phyloP scores from a whole-genome alignment of 495 filamentous ascomycete genomes.

The Daldinia caldariorum region DNA sequence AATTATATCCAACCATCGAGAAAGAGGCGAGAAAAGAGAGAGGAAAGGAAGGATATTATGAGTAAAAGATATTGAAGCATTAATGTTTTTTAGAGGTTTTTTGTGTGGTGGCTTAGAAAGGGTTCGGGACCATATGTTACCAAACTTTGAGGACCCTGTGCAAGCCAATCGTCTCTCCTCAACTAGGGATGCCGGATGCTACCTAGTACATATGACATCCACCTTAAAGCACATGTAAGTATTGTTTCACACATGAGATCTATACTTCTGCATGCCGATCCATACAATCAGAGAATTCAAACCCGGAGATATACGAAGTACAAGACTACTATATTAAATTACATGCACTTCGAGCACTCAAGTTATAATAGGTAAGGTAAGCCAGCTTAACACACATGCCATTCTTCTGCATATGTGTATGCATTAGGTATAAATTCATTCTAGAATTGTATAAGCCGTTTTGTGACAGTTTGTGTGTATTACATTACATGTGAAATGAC shows the following conservation, averaged over 20 bases:
- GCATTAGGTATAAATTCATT: background rate
- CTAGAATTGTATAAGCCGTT: background rate
- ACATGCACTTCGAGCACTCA: background rate
- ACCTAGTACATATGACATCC: background rate
- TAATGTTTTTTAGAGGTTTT: background rate
- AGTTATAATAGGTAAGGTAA: background rate
- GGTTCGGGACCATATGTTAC: background rate
- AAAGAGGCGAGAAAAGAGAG: background rate
- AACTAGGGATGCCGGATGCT: background rate
- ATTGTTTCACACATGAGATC: conserved; percentile 7
- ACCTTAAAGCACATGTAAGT: conserved; percentile 7
- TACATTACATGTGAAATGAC: conserved; percentile 24
- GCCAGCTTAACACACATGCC: background rate
- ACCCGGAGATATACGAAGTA: background rate
- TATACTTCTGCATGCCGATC: conserved; percentile 1
- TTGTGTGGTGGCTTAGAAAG: background rate
- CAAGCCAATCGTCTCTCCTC: background rate
- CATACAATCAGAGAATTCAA: conserved; percentile 2
- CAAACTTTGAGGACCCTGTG: background rate
- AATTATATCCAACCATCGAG: background rate
- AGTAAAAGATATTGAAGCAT: background rate
- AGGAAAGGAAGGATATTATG: background rate
- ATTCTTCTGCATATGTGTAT: background rate
- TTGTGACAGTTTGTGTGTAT: background rate
- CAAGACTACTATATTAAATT: background rate